These are phyloP conservation scores for Fusarium nisikadoi DNA, from an alignment of 2,329 filamentous ascomycete species.

Conservation along the genomic window DNA sequence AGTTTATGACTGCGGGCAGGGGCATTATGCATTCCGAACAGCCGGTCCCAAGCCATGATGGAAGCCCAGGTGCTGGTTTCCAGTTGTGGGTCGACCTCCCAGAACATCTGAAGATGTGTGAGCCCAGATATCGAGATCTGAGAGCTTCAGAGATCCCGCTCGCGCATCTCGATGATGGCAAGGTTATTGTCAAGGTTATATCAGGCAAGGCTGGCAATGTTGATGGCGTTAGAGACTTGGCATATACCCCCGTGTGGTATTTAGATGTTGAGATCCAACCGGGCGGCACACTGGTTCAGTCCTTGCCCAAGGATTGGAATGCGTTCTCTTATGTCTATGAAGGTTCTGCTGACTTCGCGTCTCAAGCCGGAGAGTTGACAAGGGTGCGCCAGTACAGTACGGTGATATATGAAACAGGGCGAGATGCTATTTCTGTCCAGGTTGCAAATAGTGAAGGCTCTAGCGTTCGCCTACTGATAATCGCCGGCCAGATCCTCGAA, in stretches of 20 bases:
- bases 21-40: neutral
- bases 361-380: fast-evolving
- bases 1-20: neutral
- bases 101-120: neutral
- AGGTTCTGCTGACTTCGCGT: neutral
- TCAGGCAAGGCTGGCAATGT: neutral
- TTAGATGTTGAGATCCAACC: neutral
- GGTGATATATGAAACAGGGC: neutral
- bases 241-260: neutral
- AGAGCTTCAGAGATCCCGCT: neutral
- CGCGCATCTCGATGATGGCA: neutral
- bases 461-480: neutral
- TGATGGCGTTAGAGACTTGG: neutral
- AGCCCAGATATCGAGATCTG: neutral
- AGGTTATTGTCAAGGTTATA: neutral
- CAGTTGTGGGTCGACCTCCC: neutral
- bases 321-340: neutral
- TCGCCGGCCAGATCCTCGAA: neutral
- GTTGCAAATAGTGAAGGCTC: fast-evolving
- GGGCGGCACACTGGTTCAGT: neutral
- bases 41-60: neutral
- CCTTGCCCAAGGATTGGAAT: neutral
- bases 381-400: fast-evolving
- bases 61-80: neutral
- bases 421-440: neutral